These are phyloP conservation scores for Hibiscus trionum DNA, from an alignment of 345 rosid species.

Conservation along the genomic window DNA sequence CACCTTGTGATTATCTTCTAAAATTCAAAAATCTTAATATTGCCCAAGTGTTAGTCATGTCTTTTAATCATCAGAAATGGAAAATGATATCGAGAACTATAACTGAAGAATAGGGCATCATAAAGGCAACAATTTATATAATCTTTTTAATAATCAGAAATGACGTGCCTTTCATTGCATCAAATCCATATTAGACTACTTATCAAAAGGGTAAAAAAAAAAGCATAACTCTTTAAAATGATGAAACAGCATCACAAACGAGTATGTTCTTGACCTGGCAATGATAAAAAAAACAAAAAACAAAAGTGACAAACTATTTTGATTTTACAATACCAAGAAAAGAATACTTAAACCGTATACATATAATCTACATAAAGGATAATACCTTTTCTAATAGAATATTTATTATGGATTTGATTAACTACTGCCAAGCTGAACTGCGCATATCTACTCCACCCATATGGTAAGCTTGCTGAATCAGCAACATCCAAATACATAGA, in stretches of 20 bases:
- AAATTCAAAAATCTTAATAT: background rate
- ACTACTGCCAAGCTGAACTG: conserved; percentile 84
- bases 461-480: conserved; percentile 67
- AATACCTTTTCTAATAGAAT: conserved; percentile 77
- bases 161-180: background rate
- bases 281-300: background rate
- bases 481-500: conserved; percentile 97
- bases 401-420: conserved; percentile 69
- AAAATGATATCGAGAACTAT: background rate
- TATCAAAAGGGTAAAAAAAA: background rate
- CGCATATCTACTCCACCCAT: conserved; percentile 92
- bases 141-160: background rate
- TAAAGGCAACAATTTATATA: background rate
- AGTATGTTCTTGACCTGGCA: background rate
- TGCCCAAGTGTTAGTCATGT: background rate
- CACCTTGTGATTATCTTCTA: background rate
- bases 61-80: background rate
- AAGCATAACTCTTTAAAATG: background rate
- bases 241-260: background rate
- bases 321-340: background rate
- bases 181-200: background rate
- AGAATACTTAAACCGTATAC: background rate
- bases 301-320: background rate
- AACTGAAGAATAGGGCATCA: background rate
- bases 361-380: background rate